Base-by-base conservation (phyloP, 768 basidiomycete species). In the Paxillus rubicundulus region DNA sequence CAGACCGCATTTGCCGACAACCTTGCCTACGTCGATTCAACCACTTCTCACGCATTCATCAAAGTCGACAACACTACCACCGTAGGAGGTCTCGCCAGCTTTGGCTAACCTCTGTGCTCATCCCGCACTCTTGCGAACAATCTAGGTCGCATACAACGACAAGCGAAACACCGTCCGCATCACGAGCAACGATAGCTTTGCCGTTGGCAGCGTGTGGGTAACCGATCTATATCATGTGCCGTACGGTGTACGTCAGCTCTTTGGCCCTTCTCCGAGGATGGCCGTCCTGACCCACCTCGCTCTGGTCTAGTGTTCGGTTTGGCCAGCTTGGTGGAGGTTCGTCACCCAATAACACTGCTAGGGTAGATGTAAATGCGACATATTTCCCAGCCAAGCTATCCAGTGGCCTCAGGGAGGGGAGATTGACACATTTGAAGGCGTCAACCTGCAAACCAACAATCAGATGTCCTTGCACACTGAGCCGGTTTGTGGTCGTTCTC, bases 371-470 rank as follows among this genome's bases (percentile, higher is more conserved):
- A 21, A 37, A 32, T 5, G 48, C 21, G 13, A 28, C 34, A 8
- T 14, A 50, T 16, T 30, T 41, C 8, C 24, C 36, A 78, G 80
- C 16, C 79, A 82, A 61, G 77, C 84, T 1, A 68, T 74, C 10
- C 61, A 69, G 17, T 87, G 86, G 86, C 86, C 86, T 2, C 63
- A 65, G 12, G 85, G 85, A 56, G 84, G 77, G 24, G 86, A 89
- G 63, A 86, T 88, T 55, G 92, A 93, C 66, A 87, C 86, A 9
- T 81, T 93, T 53, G 91, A 94, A 66, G 87, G 84, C 32, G 85
- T 93, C 56, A 93, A 94, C 68, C 64, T 78, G 45, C 78, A 78
- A 38, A 74, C 75, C 3, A 70, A 74, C 49, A 89, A 86, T 55
- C 86, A 87, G 63, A 82, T 87, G 77, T 80, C 91, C 0, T 71